phyloP scores from a whole-genome alignment of 192 early-diverging fungal genomes.

The Mortierella alpina region DNA sequence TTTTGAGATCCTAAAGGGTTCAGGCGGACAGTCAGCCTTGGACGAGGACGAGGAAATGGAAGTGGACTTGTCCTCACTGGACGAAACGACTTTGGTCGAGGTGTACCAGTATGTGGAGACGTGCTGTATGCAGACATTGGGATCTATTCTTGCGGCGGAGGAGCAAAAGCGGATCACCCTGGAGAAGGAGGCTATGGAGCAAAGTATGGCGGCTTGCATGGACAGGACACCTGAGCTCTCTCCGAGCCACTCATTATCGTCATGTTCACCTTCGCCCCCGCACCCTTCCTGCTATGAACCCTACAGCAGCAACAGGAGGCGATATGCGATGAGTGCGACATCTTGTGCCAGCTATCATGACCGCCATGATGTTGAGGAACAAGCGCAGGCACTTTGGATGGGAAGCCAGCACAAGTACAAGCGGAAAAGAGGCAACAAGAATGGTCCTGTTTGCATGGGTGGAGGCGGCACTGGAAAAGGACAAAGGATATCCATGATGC shows the following conservation, averaged over 20 bases:
- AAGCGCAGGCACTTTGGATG: slow-evolving; percentile 30
- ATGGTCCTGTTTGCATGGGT: slow-evolving; percentile 23
- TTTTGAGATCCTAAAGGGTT: slow-evolving; percentile 42
- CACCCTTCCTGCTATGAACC: slow-evolving; percentile 31
- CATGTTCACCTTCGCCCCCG: slow-evolving; percentile 39
- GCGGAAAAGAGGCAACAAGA: slow-evolving; percentile 35
- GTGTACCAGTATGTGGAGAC: slow-evolving; percentile 49
- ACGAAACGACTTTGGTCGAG: slow-evolving; percentile 41
- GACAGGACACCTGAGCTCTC: slow-evolving; percentile 39
- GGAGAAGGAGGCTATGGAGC: slow-evolving; percentile 7
- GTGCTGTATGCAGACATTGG: slow-evolving; percentile 47
- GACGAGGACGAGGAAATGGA: slow-evolving; percentile 48
- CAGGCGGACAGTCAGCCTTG: slow-evolving; percentile 2
- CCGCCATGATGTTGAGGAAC: slow-evolving; percentile 23
- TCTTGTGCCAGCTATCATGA: slow-evolving; percentile 18
- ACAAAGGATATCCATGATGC: slow-evolving; percentile 27
- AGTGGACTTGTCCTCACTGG: slow-evolving; percentile 41
- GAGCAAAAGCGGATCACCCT: slow-evolving; percentile 15
- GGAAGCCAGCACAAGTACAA: slow-evolving; percentile 28
- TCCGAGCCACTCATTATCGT: slow-evolving; percentile 21
- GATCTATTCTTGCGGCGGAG: slow-evolving; percentile 30
- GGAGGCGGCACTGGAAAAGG: slow-evolving; percentile 48
- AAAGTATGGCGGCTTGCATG: slow-evolving; percentile 8
- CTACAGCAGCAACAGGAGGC: slow-evolving; percentile 24
- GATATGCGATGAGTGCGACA: slow-evolving; percentile 15